Conservation (phyloP, 257 asterid genomes). For the Galeopsis tetrahit region DNA sequence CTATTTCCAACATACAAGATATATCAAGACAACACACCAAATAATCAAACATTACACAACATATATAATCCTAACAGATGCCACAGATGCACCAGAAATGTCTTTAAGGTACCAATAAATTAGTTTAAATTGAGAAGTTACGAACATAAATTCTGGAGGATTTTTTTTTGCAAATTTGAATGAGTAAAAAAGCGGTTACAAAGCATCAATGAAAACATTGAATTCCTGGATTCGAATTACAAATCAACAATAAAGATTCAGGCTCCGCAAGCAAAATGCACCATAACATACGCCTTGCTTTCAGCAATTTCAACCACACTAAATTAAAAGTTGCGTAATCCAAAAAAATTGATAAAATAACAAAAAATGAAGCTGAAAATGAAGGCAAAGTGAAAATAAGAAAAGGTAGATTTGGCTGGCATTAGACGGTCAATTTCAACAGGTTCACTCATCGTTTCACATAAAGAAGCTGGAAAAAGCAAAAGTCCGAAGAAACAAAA, state of each 20-base stretch:
- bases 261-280: constrained; percentile 25
- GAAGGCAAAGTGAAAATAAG: constrained; percentile 22
- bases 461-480: constrained; percentile 37
- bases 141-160: constrained; percentile 21
- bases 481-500: constrained; percentile 28
- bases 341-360: constrained; percentile 5
- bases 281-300: constrained; percentile 32
- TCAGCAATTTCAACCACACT: constrained; percentile 26
- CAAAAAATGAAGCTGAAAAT: constrained; percentile 30
- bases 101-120: constrained; percentile 29
- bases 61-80: constrained; percentile 19
- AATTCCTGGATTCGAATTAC: constrained; percentile 28
- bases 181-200: constrained; percentile 34
- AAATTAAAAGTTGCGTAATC: constrained; percentile 26
- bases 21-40: constrained; percentile 23
- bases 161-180: constrained; percentile 10
- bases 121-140: constrained; percentile 21
- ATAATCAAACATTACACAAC: neutral
- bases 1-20: constrained; percentile 12
- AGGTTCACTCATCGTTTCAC: constrained; percentile 47
- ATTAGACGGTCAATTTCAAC: constrained; percentile 45
- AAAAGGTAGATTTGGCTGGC: constrained; percentile 24
- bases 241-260: constrained; percentile 36
- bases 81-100: constrained; percentile 32
- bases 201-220: constrained; percentile 19